These are phyloP conservation scores for Dipodascus albidus DNA, from an alignment of 805 yeast species.

Conservation along the genomic window DNA sequence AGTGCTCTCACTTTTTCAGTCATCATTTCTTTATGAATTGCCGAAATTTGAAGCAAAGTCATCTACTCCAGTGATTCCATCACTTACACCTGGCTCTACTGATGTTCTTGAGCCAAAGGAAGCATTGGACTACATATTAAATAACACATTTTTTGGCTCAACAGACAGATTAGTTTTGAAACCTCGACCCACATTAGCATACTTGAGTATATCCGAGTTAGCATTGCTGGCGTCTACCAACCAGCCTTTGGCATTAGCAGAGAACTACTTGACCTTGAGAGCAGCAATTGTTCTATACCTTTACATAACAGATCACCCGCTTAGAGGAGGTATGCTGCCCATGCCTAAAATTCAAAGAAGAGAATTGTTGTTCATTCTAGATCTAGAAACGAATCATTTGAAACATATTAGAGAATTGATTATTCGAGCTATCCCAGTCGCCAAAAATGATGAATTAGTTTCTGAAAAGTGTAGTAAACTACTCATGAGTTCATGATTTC, in stretches of 20 bases:
- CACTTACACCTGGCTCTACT: conserved; percentile 16
- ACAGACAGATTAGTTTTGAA: conserved; percentile 38
- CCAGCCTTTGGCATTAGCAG: conserved; percentile 20
- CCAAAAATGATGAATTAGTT: background rate
- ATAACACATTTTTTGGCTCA: conserved; percentile 48
- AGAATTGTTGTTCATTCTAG: conserved; percentile 37
- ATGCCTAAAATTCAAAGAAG: conserved; percentile 50
- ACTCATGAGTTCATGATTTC: background rate
- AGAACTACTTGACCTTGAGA: conserved; percentile 45
- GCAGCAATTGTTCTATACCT: conserved; percentile 50
- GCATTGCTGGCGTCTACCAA: conserved; percentile 28
- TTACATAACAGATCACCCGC: conserved; percentile 48
- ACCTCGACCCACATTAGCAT: conserved; percentile 38
- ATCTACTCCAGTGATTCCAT: background rate
- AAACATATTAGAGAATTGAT: background rate
- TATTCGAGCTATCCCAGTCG: conserved; percentile 1
- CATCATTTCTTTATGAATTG: conserved; percentile 50
- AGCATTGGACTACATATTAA: conserved; percentile 32
- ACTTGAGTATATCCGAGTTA: conserved; percentile 45
- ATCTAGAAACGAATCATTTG: background rate
- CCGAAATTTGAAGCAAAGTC: conserved; percentile 17
- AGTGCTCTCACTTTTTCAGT: conserved; percentile 40
- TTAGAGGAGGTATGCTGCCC: conserved; percentile 48
- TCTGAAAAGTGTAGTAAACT: background rate
- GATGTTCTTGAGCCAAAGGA: conserved; percentile 22